Conservation (phyloP, 1,284 basidiomycete species). For the Singerocomus rubriflavus region DNA sequence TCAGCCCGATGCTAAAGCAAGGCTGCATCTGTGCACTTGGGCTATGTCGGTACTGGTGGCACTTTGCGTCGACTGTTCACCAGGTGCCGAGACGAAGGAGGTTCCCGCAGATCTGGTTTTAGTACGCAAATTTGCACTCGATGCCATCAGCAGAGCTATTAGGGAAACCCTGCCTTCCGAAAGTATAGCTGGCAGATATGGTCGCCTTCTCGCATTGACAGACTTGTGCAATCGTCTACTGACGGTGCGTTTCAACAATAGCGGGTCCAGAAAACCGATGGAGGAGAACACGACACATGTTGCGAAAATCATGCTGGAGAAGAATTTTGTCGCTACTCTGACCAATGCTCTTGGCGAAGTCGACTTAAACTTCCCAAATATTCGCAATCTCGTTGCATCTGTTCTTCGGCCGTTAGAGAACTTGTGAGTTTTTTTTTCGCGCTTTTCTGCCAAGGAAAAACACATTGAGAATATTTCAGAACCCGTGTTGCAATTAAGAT, state of each 20-base stretch:
- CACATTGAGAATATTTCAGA: constrained; percentile 38
- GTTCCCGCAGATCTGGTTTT: constrained; percentile 75
- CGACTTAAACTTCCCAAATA: constrained; percentile 94
- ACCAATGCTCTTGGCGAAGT: constrained; percentile 90
- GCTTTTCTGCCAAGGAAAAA: background rate
- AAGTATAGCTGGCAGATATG: constrained; percentile 78
- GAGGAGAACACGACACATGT: constrained; percentile 89
- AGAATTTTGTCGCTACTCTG: constrained; percentile 89
- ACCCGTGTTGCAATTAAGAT: constrained; percentile 98
- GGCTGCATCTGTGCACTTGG: constrained; percentile 77
- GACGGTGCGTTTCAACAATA: constrained; percentile 68
- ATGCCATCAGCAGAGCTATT: constrained; percentile 83
- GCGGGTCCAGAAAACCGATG: constrained; percentile 55
- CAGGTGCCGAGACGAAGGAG: constrained; percentile 71
- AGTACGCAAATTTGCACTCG: constrained; percentile 88
- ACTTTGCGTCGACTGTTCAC: constrained; percentile 81
- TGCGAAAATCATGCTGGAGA: constrained; percentile 98
- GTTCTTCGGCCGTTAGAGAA: constrained; percentile 90
- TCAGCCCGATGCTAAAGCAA: constrained; percentile 52
- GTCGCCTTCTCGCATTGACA: constrained; percentile 82
- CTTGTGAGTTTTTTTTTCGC: constrained; percentile 56
- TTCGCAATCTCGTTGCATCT: constrained; percentile 80
- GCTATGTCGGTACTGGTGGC: constrained; percentile 91
- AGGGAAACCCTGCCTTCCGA: constrained; percentile 76
- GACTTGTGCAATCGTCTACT: constrained; percentile 90